Conservation (phyloP, 2,329 filamentous ascomycete species). For the Drechslerella coelobrocha region DNA sequence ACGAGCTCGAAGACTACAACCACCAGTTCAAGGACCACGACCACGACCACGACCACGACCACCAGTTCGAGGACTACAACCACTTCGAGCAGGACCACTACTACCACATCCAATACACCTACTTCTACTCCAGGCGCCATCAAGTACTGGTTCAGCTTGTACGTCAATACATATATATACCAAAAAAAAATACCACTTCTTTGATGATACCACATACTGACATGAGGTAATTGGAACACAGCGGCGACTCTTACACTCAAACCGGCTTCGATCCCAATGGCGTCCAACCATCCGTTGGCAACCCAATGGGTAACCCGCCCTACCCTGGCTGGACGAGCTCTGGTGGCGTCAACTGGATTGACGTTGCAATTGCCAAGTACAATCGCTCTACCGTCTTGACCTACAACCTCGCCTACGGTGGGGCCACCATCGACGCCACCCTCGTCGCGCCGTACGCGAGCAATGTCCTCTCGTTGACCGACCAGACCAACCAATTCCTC, state of each 20-base stretch:
- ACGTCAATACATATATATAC: conserved; percentile 6
- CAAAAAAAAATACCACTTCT: background rate
- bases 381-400: conserved; percentile 62
- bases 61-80: conserved; percentile 13
- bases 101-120: conserved; percentile 22
- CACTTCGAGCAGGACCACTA: conserved; percentile 14
- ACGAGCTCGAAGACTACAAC: conserved; percentile 8
- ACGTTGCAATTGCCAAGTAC: conserved; percentile 61
- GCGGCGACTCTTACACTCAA: conserved; percentile 68
- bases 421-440: conserved; percentile 64
- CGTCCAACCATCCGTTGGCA: conserved; percentile 63
- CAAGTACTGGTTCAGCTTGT: conserved; percentile 44
- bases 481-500: conserved; percentile 63
- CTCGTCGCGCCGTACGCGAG: conserved; percentile 64
- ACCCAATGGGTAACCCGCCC: conserved; percentile 69
- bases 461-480: conserved; percentile 62
- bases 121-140: conserved; percentile 21
- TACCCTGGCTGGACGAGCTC: conserved; percentile 64
- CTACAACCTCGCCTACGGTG: conserved; percentile 66
- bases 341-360: conserved; percentile 65
- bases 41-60: conserved; percentile 8
- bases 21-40: background rate
- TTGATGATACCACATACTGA: too few relatives aligned
- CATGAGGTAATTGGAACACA: too few relatives aligned
- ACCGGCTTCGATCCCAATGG: conserved; percentile 66